Conservation (phyloP, 1,139 yeast species). For the Yueomyces sp. region DNA sequence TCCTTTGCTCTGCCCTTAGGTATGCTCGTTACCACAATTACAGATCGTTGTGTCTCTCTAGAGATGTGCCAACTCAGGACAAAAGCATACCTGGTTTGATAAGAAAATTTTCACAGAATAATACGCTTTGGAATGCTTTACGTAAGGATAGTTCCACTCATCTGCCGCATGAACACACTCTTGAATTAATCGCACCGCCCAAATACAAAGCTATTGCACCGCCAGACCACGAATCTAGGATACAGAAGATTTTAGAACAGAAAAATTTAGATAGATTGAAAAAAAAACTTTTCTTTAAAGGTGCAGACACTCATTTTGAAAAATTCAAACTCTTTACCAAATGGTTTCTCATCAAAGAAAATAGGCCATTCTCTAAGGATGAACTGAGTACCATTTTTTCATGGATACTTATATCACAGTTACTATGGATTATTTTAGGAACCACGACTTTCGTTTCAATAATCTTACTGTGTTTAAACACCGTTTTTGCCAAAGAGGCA, state of each 20-base stretch:
- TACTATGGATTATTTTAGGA: conserved; percentile 41
- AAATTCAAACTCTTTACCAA: conserved; percentile 38
- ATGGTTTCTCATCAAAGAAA: conserved; percentile 43
- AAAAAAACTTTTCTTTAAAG: conserved; percentile 30
- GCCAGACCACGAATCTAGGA: neutral
- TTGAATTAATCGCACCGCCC: too few species aligned
- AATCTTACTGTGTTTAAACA: conserved; percentile 34
- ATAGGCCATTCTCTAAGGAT: conserved; percentile 37
- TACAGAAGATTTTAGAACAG: conserved; percentile 15
- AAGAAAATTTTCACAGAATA: too few species aligned
- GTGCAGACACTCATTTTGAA: conserved; percentile 28
- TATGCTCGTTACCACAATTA: too few species aligned
- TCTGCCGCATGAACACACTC: too few species aligned
- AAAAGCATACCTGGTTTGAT: too few species aligned
- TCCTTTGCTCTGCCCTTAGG: too few species aligned
- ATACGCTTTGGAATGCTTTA: too few species aligned
- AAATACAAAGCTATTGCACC: too few species aligned
- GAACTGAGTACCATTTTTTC: conserved; percentile 47
- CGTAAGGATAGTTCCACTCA: too few species aligned
- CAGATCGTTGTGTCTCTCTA: too few species aligned
- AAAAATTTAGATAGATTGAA: conserved; percentile 17
- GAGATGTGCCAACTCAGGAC: too few species aligned
- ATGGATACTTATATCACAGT: conserved; percentile 22
- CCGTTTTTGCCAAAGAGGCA: conserved; percentile 28
- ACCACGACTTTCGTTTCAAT: conserved; percentile 54